phyloP scores from a whole-genome alignment of 2,329 filamentous ascomycete genomes.

The Phyllosticta paracitricarpa region DNA sequence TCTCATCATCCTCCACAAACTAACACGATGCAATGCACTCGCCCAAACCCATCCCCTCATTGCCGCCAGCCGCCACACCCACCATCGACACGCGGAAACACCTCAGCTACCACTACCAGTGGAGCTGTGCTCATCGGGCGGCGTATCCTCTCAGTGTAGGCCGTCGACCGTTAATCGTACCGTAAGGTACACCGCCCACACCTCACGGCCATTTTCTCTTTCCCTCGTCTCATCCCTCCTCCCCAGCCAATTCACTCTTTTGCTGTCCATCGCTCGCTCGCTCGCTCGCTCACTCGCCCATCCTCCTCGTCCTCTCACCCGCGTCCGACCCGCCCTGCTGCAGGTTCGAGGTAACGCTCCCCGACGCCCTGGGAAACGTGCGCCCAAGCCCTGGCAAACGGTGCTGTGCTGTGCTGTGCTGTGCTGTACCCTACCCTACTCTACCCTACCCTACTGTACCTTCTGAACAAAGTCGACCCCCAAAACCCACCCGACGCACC shows the following conservation, averaged over 20 bases:
- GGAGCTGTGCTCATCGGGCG: not conserved
- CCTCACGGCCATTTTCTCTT: not conserved
- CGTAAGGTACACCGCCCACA: not conserved
- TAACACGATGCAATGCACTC: too few species aligned
- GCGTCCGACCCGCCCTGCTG: conserved; percentile 4
- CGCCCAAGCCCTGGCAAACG: conserved; percentile 10
- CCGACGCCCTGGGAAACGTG: conserved; percentile 8
- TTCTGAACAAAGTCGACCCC: conserved; percentile 1
- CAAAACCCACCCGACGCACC: conserved; percentile 2
- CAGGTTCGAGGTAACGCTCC: conserved; percentile 8
- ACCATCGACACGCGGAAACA: not conserved
- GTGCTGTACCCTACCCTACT: not conserved
- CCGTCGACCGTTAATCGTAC: not conserved
- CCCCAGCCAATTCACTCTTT: not conserved
- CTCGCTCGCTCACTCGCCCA: not conserved
- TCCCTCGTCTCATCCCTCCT: not conserved
- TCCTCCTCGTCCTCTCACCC: not conserved
- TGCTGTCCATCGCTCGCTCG: not conserved
- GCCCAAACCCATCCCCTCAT: too few species aligned
- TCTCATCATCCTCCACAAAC: not conserved
- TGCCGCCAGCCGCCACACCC: not conserved
- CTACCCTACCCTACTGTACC: conserved; percentile 1
- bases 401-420: not conserved
- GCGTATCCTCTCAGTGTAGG: not conserved
- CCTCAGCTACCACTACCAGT: not conserved